phyloP scores from a whole-genome alignment of 768 basidiomycete species.

The Fomitopsis pulvina region DNA sequence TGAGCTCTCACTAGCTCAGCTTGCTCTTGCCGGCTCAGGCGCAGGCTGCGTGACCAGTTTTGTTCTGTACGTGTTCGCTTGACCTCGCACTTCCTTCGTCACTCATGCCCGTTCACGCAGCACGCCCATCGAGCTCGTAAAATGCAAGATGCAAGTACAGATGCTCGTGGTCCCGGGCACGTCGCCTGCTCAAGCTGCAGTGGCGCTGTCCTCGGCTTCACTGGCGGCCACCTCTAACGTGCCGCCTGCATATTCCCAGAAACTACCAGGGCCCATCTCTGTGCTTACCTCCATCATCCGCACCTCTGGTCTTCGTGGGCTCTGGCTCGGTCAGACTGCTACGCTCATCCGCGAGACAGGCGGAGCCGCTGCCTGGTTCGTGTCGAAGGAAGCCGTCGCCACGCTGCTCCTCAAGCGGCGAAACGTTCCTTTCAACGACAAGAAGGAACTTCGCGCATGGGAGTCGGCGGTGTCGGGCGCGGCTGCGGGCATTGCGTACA shows the following conservation, averaged over 20 bases:
- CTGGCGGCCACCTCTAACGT: slow-evolving; percentile 12
- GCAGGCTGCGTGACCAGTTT: slow-evolving; percentile 86
- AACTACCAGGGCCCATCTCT: slow-evolving; percentile 66
- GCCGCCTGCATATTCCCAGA: slow-evolving; percentile 22
- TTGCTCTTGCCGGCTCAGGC: slow-evolving; percentile 77
- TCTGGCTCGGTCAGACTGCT: slow-evolving; percentile 97
- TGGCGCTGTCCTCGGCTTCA: slow-evolving; percentile 13
- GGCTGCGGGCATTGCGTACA: slow-evolving; percentile 79
- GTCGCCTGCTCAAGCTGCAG: slow-evolving; percentile 13
- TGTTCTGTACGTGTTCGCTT: slow-evolving; percentile 54
- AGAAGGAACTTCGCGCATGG: slow-evolving; percentile 36
- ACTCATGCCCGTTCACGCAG: slow-evolving; percentile 29
- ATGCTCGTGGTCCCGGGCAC: slow-evolving; percentile 46
- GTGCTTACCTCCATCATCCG: slow-evolving; percentile 61
- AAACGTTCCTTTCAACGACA: slow-evolving; percentile 18
- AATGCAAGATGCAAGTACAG: slow-evolving; percentile 98
- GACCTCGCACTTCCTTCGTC: background rate
- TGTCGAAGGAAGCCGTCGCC: slow-evolving; percentile 75
- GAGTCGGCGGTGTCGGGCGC: slow-evolving; percentile 87
- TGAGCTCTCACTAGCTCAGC: slow-evolving; percentile 56
- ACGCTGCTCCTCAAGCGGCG: slow-evolving; percentile 51
- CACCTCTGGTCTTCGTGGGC: slow-evolving; percentile 66
- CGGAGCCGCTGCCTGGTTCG: slow-evolving; percentile 88
- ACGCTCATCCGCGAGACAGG: slow-evolving; percentile 92
- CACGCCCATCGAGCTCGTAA: slow-evolving; percentile 91